Evolutionary conservation across 2,329 filamentous ascomycete genomes (phyloP).

Genomic region (Exophiala phaeomuriformis): DNA sequence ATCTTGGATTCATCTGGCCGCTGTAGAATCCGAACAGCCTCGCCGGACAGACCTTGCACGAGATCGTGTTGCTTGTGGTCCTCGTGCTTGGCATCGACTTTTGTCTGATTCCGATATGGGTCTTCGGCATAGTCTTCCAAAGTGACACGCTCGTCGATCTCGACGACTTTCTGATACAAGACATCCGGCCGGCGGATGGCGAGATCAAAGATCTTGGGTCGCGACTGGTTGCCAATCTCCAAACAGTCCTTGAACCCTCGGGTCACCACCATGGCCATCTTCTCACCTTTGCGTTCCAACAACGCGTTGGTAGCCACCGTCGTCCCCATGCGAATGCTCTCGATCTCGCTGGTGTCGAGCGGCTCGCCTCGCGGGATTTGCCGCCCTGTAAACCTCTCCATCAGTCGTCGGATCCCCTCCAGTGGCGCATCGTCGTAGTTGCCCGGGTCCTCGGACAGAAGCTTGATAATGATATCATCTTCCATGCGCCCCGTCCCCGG

Average conservation of each 20-base stretch:
- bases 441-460: constrained; percentile 79
- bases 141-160: constrained; percentile 84
- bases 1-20: constrained; percentile 49
- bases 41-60: constrained; percentile 65
- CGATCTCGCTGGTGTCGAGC: constrained; percentile 74
- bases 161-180: constrained; percentile 76
- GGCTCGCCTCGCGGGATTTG: constrained; percentile 73
- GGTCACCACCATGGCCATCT: constrained; percentile 79
- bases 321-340: constrained; percentile 91
- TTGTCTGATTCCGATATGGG: constrained; percentile 56
- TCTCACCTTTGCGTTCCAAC: constrained; percentile 82
- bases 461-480: constrained; percentile 75
- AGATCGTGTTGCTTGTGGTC: constrained; percentile 39
- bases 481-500: constrained; percentile 59
- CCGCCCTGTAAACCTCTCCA: constrained; percentile 65
- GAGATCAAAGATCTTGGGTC: constrained; percentile 85
- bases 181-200: constrained; percentile 82
- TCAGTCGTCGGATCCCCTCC: constrained; percentile 80
- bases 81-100: constrained; percentile 46
- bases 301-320: constrained; percentile 91
- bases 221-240: constrained; percentile 81
- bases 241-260: constrained; percentile 83
- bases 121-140: constrained; percentile 89
- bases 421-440: constrained; percentile 89
- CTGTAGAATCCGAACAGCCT: constrained; percentile 63